Percentiles rank a stretch among this genome's conserved stretches.
Evolutionary conservation across 2,329 filamentous ascomycete genomes (phyloP).

Genomic region (Chaetomiaceae sp.): DNA sequence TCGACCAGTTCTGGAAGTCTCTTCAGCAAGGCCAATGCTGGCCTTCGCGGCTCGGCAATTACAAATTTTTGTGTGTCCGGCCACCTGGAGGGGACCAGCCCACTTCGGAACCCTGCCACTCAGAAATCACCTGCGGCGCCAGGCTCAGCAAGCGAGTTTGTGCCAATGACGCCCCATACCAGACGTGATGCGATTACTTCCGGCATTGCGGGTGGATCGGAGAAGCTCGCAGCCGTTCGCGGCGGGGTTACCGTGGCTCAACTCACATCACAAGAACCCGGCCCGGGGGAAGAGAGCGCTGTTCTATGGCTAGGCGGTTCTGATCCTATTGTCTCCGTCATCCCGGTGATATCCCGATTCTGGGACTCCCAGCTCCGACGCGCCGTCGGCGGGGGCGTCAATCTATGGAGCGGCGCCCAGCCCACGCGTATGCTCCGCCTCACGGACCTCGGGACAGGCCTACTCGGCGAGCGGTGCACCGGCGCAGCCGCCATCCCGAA

Average conservation of each 20-base stretch:
- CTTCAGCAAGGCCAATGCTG: slow-evolving; percentile 47
- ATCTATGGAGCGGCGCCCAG: slow-evolving; percentile 53
- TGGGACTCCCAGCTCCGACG: slow-evolving; percentile 57
- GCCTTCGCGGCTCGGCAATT: slow-evolving; percentile 53
- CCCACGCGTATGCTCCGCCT: slow-evolving; percentile 54
- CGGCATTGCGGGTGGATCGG: slow-evolving; percentile 41
- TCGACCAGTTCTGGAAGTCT: slow-evolving; percentile 34
- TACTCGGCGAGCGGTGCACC: slow-evolving; percentile 55
- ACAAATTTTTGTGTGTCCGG: slow-evolving; percentile 56
- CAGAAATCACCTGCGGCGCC: slow-evolving; percentile 34
- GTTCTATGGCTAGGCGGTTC: slow-evolving; percentile 54
- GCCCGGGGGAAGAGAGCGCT: slow-evolving; percentile 49
- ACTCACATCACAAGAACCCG: slow-evolving; percentile 38
- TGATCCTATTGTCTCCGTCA: slow-evolving; percentile 52
- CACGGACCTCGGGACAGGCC: slow-evolving; percentile 47
- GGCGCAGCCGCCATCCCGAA: slow-evolving; percentile 44
- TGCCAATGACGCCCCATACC: slow-evolving; percentile 61
- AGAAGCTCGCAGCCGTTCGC: slow-evolving; percentile 48
- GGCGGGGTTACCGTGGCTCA: slow-evolving; percentile 51
- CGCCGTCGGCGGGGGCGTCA: slow-evolving; percentile 46
- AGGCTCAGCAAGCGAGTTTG: slow-evolving; percentile 47
- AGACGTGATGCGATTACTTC: slow-evolving; percentile 49
- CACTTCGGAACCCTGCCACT: slow-evolving; percentile 44
- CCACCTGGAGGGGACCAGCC: slow-evolving; percentile 56
- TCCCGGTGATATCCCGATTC: slow-evolving; percentile 52